Evolutionary conservation across 202 grass and related monocot genomes (phyloP), one percentile per base, ranked within the genome.

Genomic region (Miscanthus sacchariflorus): DNA sequence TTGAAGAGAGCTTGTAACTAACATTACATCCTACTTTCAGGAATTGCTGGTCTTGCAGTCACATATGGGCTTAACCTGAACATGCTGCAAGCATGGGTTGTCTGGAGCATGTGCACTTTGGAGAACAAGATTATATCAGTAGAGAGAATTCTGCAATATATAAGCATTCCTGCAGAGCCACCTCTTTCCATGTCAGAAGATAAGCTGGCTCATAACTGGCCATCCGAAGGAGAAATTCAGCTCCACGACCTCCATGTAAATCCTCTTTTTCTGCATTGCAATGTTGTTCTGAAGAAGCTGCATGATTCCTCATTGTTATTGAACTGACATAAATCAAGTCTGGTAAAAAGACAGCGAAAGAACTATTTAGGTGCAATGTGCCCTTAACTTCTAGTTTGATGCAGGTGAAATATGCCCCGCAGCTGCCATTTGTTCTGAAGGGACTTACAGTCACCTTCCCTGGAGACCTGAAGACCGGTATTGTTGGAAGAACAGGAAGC

Each of bases 1-100:
- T 72, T 69, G 25, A 72, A 78, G 8, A 74, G 27, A 74, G 25
- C 42, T 87, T 84, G 24, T 43, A 79, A 79, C 52, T 66, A 71
- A 54, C 14, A 70, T 73, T 74, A 35, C 35, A 65, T 74, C 48
- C 19, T 89, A 33, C 78, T 78, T 85, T 89, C 82, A 99, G 96
- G 88, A 39, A 90, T 99, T 91, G 92, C 92, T 78, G 96, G 94
- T 77, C 91, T 99, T 75, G 92, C 94, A n/a, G 92, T 99, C 58
- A 99, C 92, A 86, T 96, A 96, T 48, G 96, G 96, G 23, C 94
- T 99, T 87, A 96, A 91, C 81, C 78, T 99, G 81, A 99, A 96
- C 78, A 93, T 86, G 87, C 56, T 93, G 50, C 94, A 93, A 92
- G 66, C 89, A 63, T 93, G 88, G 89, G 87, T 99, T 84, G 83